Base-by-base conservation (phyloP, 1,284 basidiomycete genomes). In the Sanguinoderma infundibulare region DNA sequence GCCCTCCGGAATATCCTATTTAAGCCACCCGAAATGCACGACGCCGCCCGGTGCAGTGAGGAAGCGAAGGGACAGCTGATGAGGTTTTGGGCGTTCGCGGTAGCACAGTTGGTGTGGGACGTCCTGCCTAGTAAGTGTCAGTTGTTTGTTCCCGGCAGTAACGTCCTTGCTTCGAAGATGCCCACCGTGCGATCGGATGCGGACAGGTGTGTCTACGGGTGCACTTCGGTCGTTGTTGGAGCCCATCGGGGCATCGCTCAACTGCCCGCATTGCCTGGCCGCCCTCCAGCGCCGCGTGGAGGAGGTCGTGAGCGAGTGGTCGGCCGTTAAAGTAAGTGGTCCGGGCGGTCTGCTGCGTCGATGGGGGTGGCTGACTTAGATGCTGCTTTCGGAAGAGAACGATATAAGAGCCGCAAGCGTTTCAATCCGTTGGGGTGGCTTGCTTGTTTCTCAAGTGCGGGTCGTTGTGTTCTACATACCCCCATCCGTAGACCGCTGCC, bases 251-350 rank as follows among this genome's bases (percentile, higher is more conserved):
- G 59, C 64, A 5, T 62, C 70, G 55, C 51, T 74, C 12, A 42
- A 62, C 4, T 76, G 74, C 50, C 57, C 85, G 38, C 77, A 83
- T 22, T 92, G 90, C 69, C 82, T 81, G 60, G 71, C 76, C 50
- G 75, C 83, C 0, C 78, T 92, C 26, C 77, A 81, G 52, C 83
- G 86, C 38, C 81, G 90, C 28, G 82, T 91, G 39, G 84, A 84
- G 69, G 81, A 80, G 46, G 77, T 92, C 39, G 75, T 90, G 40
- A 72, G 84, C 30, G 87, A 90, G 66, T 91, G 89, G 89, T 86
- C 89, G 14, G 77, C 85, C 26, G 86, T 91, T 51, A 91, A 89
- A 78, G 89, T 65, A 30, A 32, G 61, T 50, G 26, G 4, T n/a
- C 2, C 38, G n/a, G n/a, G n/a, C n/a, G 3, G 10, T 39, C 8